Conservation (phyloP, 192 early-diverging fungal species). For the Entophlyctis luteolus region DNA sequence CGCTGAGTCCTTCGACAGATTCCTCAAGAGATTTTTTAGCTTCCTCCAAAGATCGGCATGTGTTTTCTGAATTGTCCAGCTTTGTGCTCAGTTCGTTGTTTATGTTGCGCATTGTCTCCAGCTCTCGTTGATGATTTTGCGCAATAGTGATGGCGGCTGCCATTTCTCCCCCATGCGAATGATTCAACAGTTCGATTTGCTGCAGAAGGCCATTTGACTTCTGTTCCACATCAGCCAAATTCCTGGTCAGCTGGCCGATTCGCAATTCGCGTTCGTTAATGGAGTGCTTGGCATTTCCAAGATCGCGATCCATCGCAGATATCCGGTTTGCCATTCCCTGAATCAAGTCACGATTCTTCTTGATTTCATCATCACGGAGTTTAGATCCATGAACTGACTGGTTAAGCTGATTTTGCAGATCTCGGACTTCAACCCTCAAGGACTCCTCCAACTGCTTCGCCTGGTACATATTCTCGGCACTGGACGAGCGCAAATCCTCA, state of each 20-base stretch:
- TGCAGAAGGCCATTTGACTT: not conserved
- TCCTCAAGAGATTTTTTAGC: conserved; percentile 1
- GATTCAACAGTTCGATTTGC: conserved; percentile 7
- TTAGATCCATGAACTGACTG: conserved; percentile 2
- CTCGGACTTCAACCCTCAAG: conserved; percentile 5
- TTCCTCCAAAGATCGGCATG: not conserved
- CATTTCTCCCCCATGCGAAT: conserved; percentile 21
- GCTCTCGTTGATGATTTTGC: conserved; percentile 16
- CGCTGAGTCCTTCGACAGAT: not conserved
- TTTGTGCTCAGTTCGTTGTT: not conserved
- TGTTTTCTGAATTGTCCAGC: not conserved
- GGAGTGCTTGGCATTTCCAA: conserved; percentile 6
- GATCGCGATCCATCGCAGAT: conserved; percentile 14
- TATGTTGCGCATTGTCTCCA: not conserved
- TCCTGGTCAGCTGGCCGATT: not conserved
- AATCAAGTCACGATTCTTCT: conserved; percentile 25
- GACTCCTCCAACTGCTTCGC: not conserved
- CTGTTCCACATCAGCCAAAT: not conserved
- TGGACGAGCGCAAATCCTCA: conserved; percentile 12
- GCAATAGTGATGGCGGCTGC: not conserved
- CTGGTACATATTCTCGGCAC: conserved; percentile 16
- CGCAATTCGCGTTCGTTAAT: conserved; percentile 10
- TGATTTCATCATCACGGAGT: conserved; percentile 19
- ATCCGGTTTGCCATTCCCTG: conserved; percentile 19
- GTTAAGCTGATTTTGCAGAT: conserved; percentile 9